A percentile compares a stretch with the other conserved stretches of the same genome.
phyloP scores from a whole-genome alignment of 83 land plant genomes.

The Thuja plicata region DNA sequence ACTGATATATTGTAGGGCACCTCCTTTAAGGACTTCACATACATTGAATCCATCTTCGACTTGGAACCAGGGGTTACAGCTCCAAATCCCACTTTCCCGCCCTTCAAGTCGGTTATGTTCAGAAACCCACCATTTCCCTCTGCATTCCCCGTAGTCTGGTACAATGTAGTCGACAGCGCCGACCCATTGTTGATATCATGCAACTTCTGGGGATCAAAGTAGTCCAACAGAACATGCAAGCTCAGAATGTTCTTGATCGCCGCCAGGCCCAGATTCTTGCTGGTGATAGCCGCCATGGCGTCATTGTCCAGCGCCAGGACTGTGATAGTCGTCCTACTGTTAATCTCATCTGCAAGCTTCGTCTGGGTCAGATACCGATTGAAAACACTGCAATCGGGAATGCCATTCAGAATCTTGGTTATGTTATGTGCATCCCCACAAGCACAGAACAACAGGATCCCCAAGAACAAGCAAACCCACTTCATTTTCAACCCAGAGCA shows the following conservation, averaged over 20 bases:
- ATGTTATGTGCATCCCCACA: slow-evolving; percentile 41
- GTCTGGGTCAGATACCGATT: slow-evolving; percentile 47
- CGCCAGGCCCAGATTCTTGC: slow-evolving; percentile 26
- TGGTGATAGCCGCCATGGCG: slow-evolving; percentile 31
- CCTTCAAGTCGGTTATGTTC: slow-evolving; percentile 57
- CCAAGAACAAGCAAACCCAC: no score
- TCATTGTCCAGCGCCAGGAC: slow-evolving; percentile 47
- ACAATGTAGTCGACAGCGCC: slow-evolving; percentile 50
- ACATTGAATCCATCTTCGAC: slow-evolving; percentile 20
- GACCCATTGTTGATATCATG: slow-evolving; percentile 55
- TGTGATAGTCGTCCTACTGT: slow-evolving; percentile 50
- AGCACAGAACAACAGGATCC: not conserved
- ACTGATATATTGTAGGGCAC: slow-evolving; percentile 45
- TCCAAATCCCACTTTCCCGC: slow-evolving; percentile 49
- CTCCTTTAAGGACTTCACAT: slow-evolving; percentile 36
- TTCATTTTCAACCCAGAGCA: no score
- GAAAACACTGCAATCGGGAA: slow-evolving; percentile 52
- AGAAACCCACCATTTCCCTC: slow-evolving; percentile 52
- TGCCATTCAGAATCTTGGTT: slow-evolving; percentile 43
- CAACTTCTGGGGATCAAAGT: slow-evolving; percentile 56
- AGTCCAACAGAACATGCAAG: slow-evolving; percentile 64
- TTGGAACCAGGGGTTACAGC: slow-evolving; percentile 35
- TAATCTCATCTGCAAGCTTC: slow-evolving; percentile 58
- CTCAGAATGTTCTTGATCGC: slow-evolving; percentile 41
- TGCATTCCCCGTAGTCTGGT: slow-evolving; percentile 65